phyloP scores from a whole-genome alignment of 345 rosid genomes.

The Turritis glabra region DNA sequence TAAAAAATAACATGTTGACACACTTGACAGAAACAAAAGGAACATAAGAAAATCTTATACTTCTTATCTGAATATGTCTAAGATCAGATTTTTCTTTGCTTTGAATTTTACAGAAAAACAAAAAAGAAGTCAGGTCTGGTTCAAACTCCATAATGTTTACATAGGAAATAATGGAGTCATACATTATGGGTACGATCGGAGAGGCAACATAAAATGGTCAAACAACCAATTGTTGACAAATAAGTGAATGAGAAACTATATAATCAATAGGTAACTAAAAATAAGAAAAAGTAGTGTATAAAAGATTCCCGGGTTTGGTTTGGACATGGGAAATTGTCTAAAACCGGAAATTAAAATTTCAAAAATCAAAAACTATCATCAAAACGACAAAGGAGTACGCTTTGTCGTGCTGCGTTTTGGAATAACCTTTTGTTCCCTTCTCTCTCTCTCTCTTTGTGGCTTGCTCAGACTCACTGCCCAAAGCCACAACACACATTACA shows the following conservation, averaged over 20 bases:
- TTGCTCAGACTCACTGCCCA: conserved; percentile 40
- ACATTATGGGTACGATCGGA: not conserved
- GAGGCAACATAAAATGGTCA: not conserved
- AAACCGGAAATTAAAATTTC: conserved; percentile 23
- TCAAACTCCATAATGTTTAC: not conserved
- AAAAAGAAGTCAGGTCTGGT: no score
- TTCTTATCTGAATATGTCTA: not conserved
- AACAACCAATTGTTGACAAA: conserved; percentile 4
- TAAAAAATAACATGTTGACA: not conserved
- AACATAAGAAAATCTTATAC: not conserved
- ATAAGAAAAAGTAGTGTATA: not conserved
- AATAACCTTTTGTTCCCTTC: conserved; percentile 35
- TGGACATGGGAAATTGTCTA: not conserved
- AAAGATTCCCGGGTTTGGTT: conserved; percentile 19
- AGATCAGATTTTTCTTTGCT: not conserved
- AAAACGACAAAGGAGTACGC: conserved; percentile 46
- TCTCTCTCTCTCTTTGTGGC: conserved; percentile 3
- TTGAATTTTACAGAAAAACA: not conserved
- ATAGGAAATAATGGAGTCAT: not conserved
- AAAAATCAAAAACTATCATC: conserved; percentile 11
- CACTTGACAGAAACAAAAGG: not conserved
- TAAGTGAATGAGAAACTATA: not conserved
- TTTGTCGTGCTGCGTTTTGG: conserved; percentile 46
- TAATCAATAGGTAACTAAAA: not conserved
- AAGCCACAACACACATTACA: conserved; percentile 38